Conservation (phyloP, 164 flowering plant genomes). For the Protea cynaroides region DNA sequence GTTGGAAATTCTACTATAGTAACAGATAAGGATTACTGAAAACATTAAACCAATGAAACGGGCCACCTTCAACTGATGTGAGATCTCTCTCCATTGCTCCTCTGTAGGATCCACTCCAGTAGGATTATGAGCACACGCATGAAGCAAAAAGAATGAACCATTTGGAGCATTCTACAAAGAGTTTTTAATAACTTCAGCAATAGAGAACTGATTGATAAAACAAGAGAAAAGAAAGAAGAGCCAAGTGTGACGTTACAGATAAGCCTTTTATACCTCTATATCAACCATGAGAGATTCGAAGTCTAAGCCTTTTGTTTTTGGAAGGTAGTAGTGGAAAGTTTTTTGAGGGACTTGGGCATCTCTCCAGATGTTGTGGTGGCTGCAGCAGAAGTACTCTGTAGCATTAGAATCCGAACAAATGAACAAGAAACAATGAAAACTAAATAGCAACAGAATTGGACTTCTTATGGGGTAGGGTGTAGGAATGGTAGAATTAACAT, state of each 20-base stretch:
- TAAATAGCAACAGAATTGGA: neutral
- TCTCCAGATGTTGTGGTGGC: constrained; percentile 98
- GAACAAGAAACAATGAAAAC: constrained; percentile 1
- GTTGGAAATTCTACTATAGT: neutral
- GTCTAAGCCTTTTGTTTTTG: constrained; percentile 75
- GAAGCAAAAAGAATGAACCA: constrained; percentile 91
- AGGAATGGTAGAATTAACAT: too few relatives aligned
- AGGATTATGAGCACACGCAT: constrained; percentile 99
- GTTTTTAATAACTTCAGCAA: neutral
- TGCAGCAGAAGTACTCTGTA: constrained; percentile 21
- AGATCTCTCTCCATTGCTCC: constrained; percentile 94
- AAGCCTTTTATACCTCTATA: constrained; percentile 45
- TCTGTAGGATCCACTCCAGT: constrained; percentile 98
- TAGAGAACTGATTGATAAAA: neutral
- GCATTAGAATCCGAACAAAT: constrained; percentile 10
- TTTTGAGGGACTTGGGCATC: constrained; percentile 86
- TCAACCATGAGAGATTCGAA: constrained; percentile 82
- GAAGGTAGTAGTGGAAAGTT: constrained; percentile 85
- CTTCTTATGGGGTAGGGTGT: too few relatives aligned
- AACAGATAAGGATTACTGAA: neutral
- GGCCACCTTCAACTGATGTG: constrained; percentile 67
- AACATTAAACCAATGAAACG: neutral
- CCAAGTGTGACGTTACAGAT: neutral
- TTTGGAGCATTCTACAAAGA: constrained; percentile 77
- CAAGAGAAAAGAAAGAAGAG: neutral